These are phyloP conservation scores for Hanseniaspora thailandica DNA, from an alignment of 805 yeast species.

Conservation along the genomic window DNA sequence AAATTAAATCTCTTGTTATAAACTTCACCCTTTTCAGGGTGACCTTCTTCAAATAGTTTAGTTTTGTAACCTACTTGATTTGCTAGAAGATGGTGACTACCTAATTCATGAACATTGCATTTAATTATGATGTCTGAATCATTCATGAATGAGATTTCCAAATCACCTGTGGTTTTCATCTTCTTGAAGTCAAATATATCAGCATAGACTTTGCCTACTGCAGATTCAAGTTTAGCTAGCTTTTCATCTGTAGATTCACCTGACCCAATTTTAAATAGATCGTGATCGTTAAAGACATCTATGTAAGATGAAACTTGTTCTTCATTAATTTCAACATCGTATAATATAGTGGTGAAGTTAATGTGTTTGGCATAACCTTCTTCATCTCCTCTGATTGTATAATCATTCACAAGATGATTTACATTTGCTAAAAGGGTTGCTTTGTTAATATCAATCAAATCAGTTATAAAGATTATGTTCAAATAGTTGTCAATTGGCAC, in stretches of 20 bases:
- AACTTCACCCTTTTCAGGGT: conserved; percentile 3
- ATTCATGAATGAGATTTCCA: neutral
- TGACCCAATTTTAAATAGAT: neutral
- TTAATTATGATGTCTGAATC: neutral
- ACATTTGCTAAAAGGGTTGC: neutral
- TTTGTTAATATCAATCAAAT: neutral
- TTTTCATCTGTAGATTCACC: neutral
- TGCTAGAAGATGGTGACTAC: neutral
- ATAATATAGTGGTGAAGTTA: neutral
- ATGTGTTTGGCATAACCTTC: neutral
- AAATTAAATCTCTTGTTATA: neutral
- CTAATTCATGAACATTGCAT: conserved; percentile 4
- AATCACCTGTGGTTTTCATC: neutral
- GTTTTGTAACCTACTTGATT: neutral
- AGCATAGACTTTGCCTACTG: neutral
- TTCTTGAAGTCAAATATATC: neutral
- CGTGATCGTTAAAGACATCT: neutral
- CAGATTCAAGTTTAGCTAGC: neutral
- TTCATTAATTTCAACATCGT: neutral
- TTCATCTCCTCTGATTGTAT: neutral
- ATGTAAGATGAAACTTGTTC: neutral
- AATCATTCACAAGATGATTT: neutral
- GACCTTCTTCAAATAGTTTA: neutral
- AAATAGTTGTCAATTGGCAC: neutral
- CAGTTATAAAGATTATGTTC: neutral